Base-by-base conservation (phyloP, 75 land plant species). In the Cryptomeria japonica region DNA sequence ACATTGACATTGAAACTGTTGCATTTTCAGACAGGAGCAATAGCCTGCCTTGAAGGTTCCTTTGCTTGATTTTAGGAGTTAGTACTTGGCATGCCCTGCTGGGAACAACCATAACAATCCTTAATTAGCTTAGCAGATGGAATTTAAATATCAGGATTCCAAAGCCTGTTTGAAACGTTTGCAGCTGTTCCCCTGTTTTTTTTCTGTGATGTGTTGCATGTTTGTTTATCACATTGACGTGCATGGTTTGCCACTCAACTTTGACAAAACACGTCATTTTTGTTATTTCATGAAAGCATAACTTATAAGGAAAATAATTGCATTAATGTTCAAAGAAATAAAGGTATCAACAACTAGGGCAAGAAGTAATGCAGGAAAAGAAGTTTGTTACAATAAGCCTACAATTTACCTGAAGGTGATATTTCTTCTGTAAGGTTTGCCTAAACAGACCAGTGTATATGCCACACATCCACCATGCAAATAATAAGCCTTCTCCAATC, bases 381-480 rank as follows among this genome's bases (percentile, higher is more conserved):
- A 13, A 75, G 16, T 13, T 75, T 34, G 16, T 34, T 2, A 75
- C 34, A 25, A 79, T 53, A 87, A 22, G 14, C 61, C 18, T 25
- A 28, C 28, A 28, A 56, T 58, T n/a, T 80, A 97, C 98, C 96
- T 95, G 83, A 41, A 97, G 94, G 90, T 97, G 99, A 89, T 97
- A 97, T 70, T 97, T 97, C 88, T 86, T 95, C 89, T 97, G 99
- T 42, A 97, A 87, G 39, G 90, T 88, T 64, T 96, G 95, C 79
- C 98, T 92, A 41, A 89, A 90, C 37, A 97, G 89, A 64, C 99
- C 97, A 38, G 95, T 95, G 75, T 97, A 97, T 5, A 97, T 95
- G 82, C 97, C 98, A 89, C 96, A 97, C 95, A 97, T 94, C 99
- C 99, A 97, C 99, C 99, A 97, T 36, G 93, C 85, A 88, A 97